Percentiles rank a stretch among this genome's conserved stretches.
phyloP scores from a whole-genome alignment of 805 yeast species.

The Myxozyma neotropica region DNA sequence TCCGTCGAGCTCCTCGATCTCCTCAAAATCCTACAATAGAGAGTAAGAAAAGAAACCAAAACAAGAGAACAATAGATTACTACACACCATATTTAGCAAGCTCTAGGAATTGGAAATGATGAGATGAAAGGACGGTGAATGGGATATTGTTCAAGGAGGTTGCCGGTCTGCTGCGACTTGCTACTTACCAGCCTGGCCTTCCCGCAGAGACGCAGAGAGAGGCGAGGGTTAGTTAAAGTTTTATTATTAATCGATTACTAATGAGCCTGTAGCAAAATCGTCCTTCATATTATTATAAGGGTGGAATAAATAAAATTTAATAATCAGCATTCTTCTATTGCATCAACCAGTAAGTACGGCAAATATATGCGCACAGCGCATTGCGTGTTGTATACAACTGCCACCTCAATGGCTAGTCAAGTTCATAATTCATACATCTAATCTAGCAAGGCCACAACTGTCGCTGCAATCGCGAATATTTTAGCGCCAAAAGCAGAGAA shows the following conservation, averaged over 20 bases:
- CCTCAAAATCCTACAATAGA: slow-evolving; percentile 53
- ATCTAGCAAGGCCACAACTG: too few relatives aligned
- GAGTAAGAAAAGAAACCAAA: neutral
- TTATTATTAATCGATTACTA: neutral
- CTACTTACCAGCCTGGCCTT: slow-evolving; percentile 15
- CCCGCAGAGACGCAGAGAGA: neutral
- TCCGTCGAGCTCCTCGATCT: slow-evolving; percentile 63
- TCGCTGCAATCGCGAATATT: too few relatives aligned
- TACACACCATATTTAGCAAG: neutral
- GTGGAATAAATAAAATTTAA: too few relatives aligned
- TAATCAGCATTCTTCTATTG: too few relatives aligned
- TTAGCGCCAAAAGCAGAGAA: neutral
- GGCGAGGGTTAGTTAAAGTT: neutral
- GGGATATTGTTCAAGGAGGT: neutral
- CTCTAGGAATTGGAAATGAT: neutral
- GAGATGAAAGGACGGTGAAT: slow-evolving; percentile 1
- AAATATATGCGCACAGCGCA: too few relatives aligned
- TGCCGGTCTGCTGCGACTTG: slow-evolving; percentile 1
- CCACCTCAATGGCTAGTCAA: too few relatives aligned
- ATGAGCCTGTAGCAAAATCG: neutral
- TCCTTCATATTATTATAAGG: neutral
- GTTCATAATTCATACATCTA: too few relatives aligned
- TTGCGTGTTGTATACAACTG: too few relatives aligned
- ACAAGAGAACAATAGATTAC: neutral
- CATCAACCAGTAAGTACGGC: too few relatives aligned